These are phyloP conservation scores for Sporothrix pseudoabietina DNA, from an alignment of 2,329 filamentous ascomycete species.

Conservation along the genomic window DNA sequence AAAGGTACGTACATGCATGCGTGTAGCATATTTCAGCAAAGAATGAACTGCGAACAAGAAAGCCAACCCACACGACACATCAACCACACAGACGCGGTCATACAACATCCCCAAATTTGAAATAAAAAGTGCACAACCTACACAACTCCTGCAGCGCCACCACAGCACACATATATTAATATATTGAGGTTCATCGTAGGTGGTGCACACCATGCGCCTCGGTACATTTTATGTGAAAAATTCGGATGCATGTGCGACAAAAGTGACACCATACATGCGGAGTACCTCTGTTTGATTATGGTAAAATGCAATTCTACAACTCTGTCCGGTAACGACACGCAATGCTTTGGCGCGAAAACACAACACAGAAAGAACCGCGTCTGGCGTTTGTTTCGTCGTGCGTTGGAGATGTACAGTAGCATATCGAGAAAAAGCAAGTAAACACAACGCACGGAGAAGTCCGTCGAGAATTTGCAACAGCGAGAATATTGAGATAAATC, in stretches of 20 bases:
- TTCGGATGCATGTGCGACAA: not conserved
- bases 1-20: not conserved
- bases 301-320: not conserved
- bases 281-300: not conserved
- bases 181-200: not conserved
- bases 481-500: not conserved
- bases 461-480: not conserved
- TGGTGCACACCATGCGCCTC: not conserved
- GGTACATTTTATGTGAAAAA: not conserved
- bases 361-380: not conserved
- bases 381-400: conserved; percentile 24
- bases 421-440: not conserved
- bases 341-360: not conserved
- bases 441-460: not conserved
- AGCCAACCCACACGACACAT: not conserved
- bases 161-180: not conserved
- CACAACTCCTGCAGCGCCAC: not conserved
- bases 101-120: not conserved
- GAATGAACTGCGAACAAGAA: not conserved
- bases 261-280: not conserved
- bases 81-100: conserved; percentile 15
- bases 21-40: not conserved
- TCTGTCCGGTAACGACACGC: not conserved
- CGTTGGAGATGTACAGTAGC: not conserved
- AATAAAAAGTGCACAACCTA: not conserved